A percentile compares a stretch with the other conserved stretches of the same genome.
Evolutionary conservation across 306 rosid genomes (phyloP).

Genomic region (Rosa multiflora): DNA sequence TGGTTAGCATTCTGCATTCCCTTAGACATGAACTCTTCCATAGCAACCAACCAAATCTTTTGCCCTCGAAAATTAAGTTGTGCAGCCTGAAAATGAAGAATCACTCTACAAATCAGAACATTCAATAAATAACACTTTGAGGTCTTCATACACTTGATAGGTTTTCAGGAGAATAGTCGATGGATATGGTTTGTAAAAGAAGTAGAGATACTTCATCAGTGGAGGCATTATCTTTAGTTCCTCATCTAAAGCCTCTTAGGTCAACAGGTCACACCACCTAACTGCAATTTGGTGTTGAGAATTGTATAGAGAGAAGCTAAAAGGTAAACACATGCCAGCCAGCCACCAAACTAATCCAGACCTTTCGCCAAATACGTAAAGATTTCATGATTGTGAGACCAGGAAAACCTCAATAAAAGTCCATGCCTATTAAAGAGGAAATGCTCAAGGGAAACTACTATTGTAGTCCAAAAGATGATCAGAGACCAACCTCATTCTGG

Average conservation of each 20-base stretch:
- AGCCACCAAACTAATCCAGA: not conserved
- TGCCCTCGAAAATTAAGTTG: conserved; percentile 85
- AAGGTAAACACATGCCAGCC: not conserved
- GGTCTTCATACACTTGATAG: not conserved
- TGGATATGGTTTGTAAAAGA: not conserved
- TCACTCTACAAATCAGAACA: conserved; percentile 25
- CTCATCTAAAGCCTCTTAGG: not conserved
- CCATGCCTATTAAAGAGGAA: not conserved
- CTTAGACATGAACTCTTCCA: conserved; percentile 67
- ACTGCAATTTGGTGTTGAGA: not conserved
- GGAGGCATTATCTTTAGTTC: not conserved
- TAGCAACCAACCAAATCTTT: conserved; percentile 78
- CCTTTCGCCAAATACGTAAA: not conserved
- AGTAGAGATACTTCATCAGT: not conserved
- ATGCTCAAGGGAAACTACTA: not conserved
- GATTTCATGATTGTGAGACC: not conserved
- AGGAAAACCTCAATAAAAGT: not conserved
- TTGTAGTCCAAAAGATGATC: not conserved
- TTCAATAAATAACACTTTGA: not conserved
- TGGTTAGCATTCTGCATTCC: conserved; percentile 77
- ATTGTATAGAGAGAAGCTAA: not conserved
- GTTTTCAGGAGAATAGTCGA: conserved; percentile 6
- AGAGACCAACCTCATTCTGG: conserved; percentile 49
- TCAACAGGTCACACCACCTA: not conserved
- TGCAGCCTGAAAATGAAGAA: conserved; percentile 53